phyloP scores from a whole-genome alignment of 2,329 filamentous ascomycete genomes.

The Bimuria novae-zelandiae region DNA sequence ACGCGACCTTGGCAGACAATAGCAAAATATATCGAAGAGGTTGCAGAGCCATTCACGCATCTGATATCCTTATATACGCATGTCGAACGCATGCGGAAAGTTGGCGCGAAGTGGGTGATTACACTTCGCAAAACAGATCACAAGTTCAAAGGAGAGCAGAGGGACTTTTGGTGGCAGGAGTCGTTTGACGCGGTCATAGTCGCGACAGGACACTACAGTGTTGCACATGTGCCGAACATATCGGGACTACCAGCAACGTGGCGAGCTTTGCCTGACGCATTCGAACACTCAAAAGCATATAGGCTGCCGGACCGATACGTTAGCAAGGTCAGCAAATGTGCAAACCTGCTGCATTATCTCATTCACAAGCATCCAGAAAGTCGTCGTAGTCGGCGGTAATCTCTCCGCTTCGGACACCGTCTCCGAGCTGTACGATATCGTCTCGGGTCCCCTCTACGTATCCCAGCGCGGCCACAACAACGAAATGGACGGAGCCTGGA shows the following conservation, averaged over 20 bases:
- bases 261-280: constrained; percentile 60
- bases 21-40: constrained; percentile 14
- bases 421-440: constrained; percentile 11
- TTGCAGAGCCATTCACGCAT: constrained; percentile 27
- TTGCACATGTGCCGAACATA: constrained; percentile 69
- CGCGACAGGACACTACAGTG: constrained; percentile 75
- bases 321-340: constrained; percentile 9
- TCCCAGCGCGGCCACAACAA: constrained; percentile 14
- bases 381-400: constrained; percentile 19
- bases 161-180: constrained; percentile 47
- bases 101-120: constrained; percentile 33
- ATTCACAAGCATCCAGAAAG: not conserved
- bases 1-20: constrained; percentile 13
- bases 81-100: constrained; percentile 29
- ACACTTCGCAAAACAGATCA: constrained; percentile 26
- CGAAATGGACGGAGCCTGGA: constrained; percentile 11
- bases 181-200: constrained; percentile 71
- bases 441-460: constrained; percentile 12
- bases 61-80: constrained; percentile 46
- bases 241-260: constrained; percentile 65
- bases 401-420: constrained; percentile 19
- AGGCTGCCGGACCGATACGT: constrained; percentile 13
- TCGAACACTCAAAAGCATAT: constrained; percentile 59
- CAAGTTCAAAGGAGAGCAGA: constrained; percentile 6
- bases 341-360: not conserved